These are phyloP conservation scores for Suillus spraguei DNA, from an alignment of 768 basidiomycete genomes.

Conservation along the genomic window DNA sequence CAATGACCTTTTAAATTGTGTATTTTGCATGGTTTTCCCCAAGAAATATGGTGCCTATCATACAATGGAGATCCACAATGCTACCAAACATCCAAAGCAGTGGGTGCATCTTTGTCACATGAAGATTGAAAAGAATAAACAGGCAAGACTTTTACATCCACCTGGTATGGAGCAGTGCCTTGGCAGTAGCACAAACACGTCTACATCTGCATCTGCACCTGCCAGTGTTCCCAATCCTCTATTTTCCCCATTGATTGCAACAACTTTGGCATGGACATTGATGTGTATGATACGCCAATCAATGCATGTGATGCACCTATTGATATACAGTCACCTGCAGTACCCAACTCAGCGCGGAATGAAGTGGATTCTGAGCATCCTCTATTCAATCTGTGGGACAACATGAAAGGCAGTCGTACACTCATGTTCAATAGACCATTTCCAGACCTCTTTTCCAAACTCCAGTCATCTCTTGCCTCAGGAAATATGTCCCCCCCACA, in stretches of 20 bases:
- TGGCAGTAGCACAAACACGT: no score
- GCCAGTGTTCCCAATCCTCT: background rate
- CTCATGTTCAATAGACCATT: background rate
- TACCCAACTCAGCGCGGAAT: background rate
- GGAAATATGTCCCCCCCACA: no score
- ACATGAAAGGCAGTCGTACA: no score
- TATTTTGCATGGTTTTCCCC: background rate
- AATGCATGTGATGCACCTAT: background rate
- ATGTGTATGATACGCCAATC: background rate
- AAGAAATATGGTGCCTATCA: background rate
- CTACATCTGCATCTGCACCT: no score
- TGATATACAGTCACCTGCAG: background rate
- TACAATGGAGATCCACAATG: constrained; percentile 5
- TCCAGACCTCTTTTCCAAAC: constrained; percentile 3
- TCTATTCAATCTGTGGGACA: no score
- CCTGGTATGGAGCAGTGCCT: no score
- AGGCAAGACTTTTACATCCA: no score
- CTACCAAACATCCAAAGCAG: background rate
- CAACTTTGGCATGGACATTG: background rate
- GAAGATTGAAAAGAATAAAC: no score
- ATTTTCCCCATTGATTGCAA: background rate
- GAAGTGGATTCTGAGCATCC: background rate
- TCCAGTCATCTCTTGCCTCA: background rate
- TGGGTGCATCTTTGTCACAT: constrained; percentile 5
- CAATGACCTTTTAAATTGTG: background rate